These are phyloP conservation scores for Diaporthe vexans DNA, from an alignment of 2,329 filamentous ascomycete genomes.

Conservation along the genomic window DNA sequence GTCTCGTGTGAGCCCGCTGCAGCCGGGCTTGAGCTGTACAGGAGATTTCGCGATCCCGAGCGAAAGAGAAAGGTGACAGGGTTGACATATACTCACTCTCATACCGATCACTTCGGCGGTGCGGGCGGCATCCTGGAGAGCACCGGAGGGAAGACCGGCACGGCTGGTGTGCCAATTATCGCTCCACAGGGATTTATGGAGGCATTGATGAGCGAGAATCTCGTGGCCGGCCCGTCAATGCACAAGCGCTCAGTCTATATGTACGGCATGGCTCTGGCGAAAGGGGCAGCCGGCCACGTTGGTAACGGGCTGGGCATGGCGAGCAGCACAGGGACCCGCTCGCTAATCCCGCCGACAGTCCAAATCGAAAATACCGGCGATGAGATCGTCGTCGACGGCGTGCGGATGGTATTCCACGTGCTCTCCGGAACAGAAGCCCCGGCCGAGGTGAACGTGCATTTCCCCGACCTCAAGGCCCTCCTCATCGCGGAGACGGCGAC, in stretches of 20 bases:
- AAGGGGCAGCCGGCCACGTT: constrained; percentile 52
- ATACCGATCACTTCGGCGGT: constrained; percentile 56
- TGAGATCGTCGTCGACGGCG: constrained; percentile 50
- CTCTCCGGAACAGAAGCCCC: constrained; percentile 58
- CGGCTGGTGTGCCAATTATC: constrained; percentile 45
- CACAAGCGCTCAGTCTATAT: constrained; percentile 54
- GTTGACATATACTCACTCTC: constrained; percentile 58
- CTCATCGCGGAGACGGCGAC: constrained; percentile 56
- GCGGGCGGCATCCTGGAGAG: constrained; percentile 43
- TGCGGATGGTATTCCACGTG: constrained; percentile 57
- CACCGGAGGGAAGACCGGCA: not conserved
- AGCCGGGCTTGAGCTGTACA: constrained; percentile 53
- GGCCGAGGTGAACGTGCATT: constrained; percentile 57
- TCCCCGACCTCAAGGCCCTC: constrained; percentile 54
- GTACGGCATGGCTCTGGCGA: constrained; percentile 53
- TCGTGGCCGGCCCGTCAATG: constrained; percentile 57
- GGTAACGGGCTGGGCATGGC: constrained; percentile 54
- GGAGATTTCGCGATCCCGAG: constrained; percentile 43
- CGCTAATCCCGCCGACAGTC: constrained; percentile 53
- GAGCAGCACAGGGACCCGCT: constrained; percentile 49
- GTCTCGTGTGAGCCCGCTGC: constrained; percentile 53
- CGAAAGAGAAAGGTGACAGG: constrained; percentile 47
- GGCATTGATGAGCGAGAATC: constrained; percentile 54
- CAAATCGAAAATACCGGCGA: constrained; percentile 52
- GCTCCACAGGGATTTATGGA: constrained; percentile 57